Percentiles rank a stretch among this genome's conserved stretches.
Conservation (phyloP, 2,329 filamentous ascomycete genomes). For the Epichloe amarillans region DNA sequence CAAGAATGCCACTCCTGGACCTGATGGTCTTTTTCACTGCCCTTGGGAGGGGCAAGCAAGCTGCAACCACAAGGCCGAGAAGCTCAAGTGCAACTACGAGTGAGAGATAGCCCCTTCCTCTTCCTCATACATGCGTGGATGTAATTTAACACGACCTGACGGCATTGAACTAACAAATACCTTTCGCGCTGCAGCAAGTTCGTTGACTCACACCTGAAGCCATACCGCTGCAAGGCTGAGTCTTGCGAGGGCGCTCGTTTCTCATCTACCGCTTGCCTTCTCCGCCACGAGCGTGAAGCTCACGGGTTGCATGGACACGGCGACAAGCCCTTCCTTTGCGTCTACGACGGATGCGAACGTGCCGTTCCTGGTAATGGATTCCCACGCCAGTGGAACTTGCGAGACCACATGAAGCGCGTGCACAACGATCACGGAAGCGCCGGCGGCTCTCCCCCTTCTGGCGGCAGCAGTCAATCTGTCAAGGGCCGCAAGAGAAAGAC, state of each 20-base stretch:
- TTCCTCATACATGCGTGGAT: slow-evolving; percentile 7
- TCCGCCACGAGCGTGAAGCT: slow-evolving; percentile 89
- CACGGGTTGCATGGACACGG: slow-evolving; percentile 93
- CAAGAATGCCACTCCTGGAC: slow-evolving; percentile 46
- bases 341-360: slow-evolving; percentile 77
- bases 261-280: slow-evolving; percentile 86
- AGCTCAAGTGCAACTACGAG: slow-evolving; percentile 99
- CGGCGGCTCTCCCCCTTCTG: slow-evolving; percentile 27
- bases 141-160: too few species aligned
- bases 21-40: slow-evolving; percentile 85
- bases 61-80: slow-evolving; percentile 85
- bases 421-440: slow-evolving; percentile 50
- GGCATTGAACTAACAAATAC: slow-evolving; percentile 11
- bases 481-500: slow-evolving; percentile 48
- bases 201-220: slow-evolving; percentile 90
- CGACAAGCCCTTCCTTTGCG: slow-evolving; percentile 82
- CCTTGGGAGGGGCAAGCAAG: slow-evolving; percentile 58
- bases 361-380: slow-evolving; percentile 75
- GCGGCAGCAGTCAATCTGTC: slow-evolving; percentile 17
- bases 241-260: slow-evolving; percentile 78
- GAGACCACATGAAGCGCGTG: slow-evolving; percentile 94
- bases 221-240: slow-evolving; percentile 82
- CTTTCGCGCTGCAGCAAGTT: slow-evolving; percentile 57
- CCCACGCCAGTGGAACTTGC: slow-evolving; percentile 87
- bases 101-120: slow-evolving; percentile 36